A percentile compares a stretch with the other conserved stretches of the same genome.
Evolutionary conservation across 2,329 filamentous ascomycete species (phyloP).

Genomic region (Coniella lustricola): DNA sequence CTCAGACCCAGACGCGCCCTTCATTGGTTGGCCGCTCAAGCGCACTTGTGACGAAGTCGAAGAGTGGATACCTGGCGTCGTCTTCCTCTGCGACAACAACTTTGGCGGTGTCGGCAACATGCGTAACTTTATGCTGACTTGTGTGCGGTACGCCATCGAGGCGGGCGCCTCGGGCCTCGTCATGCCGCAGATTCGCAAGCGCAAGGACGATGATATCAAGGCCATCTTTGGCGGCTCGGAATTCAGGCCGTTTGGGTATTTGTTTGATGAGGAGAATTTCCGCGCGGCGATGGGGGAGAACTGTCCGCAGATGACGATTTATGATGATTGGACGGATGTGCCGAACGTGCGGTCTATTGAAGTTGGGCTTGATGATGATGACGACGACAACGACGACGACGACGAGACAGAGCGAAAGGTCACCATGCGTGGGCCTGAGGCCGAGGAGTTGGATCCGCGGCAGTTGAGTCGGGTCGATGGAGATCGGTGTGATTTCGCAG

Average conservation of each 20-base stretch:
- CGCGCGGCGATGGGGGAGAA: conserved; percentile 27
- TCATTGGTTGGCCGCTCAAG: conserved; percentile 38
- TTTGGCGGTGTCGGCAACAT: conserved; percentile 45
- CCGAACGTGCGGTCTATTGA: conserved; percentile 24
- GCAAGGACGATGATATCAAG: conserved; percentile 33
- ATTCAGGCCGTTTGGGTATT: conserved; percentile 32
- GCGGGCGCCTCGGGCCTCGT: conserved; percentile 39
- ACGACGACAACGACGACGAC: too few species aligned
- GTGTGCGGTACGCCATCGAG: conserved; percentile 41
- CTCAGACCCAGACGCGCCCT: conserved; percentile 33
- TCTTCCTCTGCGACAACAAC: conserved; percentile 45
- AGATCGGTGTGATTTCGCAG: conserved; percentile 29
- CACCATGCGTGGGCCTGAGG: conserved; percentile 21
- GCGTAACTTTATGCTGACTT: conserved; percentile 43
- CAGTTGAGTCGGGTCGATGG: conserved; percentile 29
- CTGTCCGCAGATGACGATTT: conserved; percentile 38
- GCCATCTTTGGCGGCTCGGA: conserved; percentile 34
- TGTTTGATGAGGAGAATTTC: conserved; percentile 42
- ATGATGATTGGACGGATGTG: conserved; percentile 30
- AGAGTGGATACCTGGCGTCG: conserved; percentile 33
- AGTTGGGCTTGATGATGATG: background rate
- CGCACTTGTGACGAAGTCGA: conserved; percentile 36
- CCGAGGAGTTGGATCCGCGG: conserved; percentile 34
- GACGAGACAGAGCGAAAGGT: too few species aligned
- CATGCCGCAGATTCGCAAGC: conserved; percentile 37